phyloP scores from a whole-genome alignment of 2,329 filamentous ascomycete species.

The Paracoccidioides lutzii region DNA sequence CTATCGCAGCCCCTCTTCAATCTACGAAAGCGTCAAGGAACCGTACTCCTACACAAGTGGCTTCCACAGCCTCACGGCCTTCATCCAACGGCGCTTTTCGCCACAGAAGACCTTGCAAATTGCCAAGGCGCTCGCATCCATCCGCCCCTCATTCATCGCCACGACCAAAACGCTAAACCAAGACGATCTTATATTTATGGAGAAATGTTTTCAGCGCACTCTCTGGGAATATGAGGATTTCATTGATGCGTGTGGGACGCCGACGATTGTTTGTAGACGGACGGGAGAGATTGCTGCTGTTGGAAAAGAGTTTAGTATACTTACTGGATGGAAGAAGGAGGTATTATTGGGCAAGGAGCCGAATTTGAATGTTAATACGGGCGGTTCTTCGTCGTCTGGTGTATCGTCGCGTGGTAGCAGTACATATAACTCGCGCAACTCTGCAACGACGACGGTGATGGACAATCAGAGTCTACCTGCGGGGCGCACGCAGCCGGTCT shows the following conservation, averaged over 20 bases:
- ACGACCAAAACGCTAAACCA: conserved; percentile 79
- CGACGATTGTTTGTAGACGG: conserved; percentile 79
- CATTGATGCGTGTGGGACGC: conserved; percentile 74
- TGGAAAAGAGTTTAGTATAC: conserved; percentile 90
- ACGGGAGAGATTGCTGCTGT: conserved; percentile 92
- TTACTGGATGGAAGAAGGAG: conserved; percentile 89
- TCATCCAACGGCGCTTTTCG: conserved; percentile 66
- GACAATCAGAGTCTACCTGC: conserved; percentile 17
- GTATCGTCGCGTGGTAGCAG: conserved; percentile 33
- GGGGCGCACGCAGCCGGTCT: conserved; percentile 60
- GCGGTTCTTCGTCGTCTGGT: conserved; percentile 34
- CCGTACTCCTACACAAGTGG: conserved; percentile 84
- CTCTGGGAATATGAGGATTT: conserved; percentile 90
- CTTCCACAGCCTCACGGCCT: conserved; percentile 76
- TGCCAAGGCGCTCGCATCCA: conserved; percentile 74
- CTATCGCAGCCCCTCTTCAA: conserved; percentile 62
- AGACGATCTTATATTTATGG: conserved; percentile 91
- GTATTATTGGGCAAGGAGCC: conserved; percentile 75
- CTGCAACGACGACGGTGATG: conserved; percentile 15
- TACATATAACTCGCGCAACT: conserved; percentile 37
- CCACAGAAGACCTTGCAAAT: conserved; percentile 67
- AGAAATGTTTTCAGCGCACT: conserved; percentile 89
- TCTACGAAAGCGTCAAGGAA: conserved; percentile 80
- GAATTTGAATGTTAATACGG: conserved; percentile 76
- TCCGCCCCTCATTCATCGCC: conserved; percentile 84